Evolutionary conservation across 73 alveolate species (phyloP), one percentile per base, ranked within the genome.

Genomic region (Blepharisma japonicum): DNA sequence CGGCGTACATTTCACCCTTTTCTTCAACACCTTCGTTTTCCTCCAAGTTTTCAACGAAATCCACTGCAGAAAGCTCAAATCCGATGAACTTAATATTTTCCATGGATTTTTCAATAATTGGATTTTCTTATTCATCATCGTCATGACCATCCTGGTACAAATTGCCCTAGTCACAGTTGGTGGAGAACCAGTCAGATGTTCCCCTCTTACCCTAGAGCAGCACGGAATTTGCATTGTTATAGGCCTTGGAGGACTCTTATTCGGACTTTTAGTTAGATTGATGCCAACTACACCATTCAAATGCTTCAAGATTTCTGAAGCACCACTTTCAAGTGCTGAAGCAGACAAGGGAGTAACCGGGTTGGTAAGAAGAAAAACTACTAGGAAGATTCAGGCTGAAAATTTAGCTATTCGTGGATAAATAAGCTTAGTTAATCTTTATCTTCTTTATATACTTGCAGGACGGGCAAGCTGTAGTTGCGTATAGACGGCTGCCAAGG

Each of bases 11-110:
- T 92, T 79, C 68, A 94, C 98, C 21, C 80, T 92, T 51, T 86
- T 94, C 77, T 94, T 94, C 90, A 83, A 94, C 83, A 88, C 92
- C 0, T 94, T 94, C 85, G 96, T 94, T 27, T 90, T 92, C 79
- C 55, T 94, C 83, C 93, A 94, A 83, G 98, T 94, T 68, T 94
- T 94, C 85, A 94, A 94, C 85, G 95, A 91, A 76, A 94, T 94
- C 77, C 92, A 92, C 82, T 88, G 96, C 55, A 89, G 98, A 68
- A 94, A 94, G 81, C 78, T 94, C 56, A 86, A 89, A 56, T 83
- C 61, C 11, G 80, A 84, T 45, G 99, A 94, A 82, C 71, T 50
- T 48, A 94, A 94, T 84, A 96, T 92, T 7, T 94, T 94, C 80
- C 79, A 79, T 21, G 98, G 97, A 18, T 88, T 94, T 84, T 87